These are phyloP conservation scores for Psilocybe mexicana DNA, from an alignment of 1,284 basidiomycete species.

Conservation along the genomic window DNA sequence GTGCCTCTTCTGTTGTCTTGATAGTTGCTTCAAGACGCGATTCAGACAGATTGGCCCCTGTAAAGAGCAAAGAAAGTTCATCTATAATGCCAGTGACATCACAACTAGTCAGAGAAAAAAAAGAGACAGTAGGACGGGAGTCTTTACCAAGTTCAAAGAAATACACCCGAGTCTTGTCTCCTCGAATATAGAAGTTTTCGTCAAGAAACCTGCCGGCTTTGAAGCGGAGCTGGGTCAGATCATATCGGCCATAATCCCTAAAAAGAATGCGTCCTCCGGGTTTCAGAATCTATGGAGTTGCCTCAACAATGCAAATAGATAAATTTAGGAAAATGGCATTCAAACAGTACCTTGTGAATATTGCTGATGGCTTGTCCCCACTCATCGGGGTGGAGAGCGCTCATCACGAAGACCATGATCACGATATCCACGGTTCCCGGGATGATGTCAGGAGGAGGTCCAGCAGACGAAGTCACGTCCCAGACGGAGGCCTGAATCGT, in stretches of 20 bases:
- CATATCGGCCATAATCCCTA: slow-evolving; percentile 94
- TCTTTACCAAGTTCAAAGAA: slow-evolving; percentile 83
- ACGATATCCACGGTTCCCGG: slow-evolving; percentile 81
- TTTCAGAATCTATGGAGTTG: slow-evolving; percentile 72
- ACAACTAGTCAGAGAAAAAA: not conserved
- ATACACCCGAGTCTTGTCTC: slow-evolving; percentile 96
- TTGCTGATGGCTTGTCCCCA: slow-evolving; percentile 89
- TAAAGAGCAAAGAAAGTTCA: slow-evolving; percentile 81
- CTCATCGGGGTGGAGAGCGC: slow-evolving; percentile 91
- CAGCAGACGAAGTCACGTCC: slow-evolving; percentile 76
- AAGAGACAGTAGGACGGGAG: not conserved
- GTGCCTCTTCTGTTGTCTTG: slow-evolving; percentile 14
- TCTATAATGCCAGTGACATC: slow-evolving; percentile 44
- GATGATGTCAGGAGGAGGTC: slow-evolving; percentile 65
- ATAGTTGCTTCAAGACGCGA: slow-evolving; percentile 30
- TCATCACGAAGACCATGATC: slow-evolving; percentile 94
- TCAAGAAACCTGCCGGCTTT: slow-evolving; percentile 86
- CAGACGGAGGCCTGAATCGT: slow-evolving; percentile 83
- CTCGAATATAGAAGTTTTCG: slow-evolving; percentile 93
- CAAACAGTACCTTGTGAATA: slow-evolving; percentile 60
- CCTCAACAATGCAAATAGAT: not conserved
- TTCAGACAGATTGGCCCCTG: slow-evolving; percentile 51
- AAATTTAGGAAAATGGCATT: not conserved
- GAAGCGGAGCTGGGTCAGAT: slow-evolving; percentile 93
- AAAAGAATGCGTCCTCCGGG: slow-evolving; percentile 85